Evolutionary conservation across 129 eudicot species (phyloP).

Genomic region (Saposhnikovia divaricata): DNA sequence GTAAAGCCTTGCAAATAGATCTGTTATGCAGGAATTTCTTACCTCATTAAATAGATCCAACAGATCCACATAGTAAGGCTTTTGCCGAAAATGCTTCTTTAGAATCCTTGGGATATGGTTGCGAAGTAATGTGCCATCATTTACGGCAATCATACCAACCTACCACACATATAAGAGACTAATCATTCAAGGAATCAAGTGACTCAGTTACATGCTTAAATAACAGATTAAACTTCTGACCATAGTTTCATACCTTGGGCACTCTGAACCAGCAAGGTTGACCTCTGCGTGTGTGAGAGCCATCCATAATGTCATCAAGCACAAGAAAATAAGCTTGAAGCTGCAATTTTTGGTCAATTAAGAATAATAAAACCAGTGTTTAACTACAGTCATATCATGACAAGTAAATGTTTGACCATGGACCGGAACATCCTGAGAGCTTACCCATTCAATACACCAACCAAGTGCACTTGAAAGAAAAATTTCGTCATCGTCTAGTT

Average conservation of each 20-base stretch:
- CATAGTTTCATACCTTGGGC: no score
- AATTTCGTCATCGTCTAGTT: conserved; percentile 56
- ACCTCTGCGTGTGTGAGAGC: conserved; percentile 85
- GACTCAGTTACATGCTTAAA: not conserved
- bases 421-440: not conserved
- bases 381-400: not conserved
- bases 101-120: conserved; percentile 82
- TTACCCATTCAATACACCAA: conserved; percentile 64
- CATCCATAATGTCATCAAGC: conserved; percentile 84
- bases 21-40: conserved; percentile 8
- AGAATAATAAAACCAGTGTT: conserved; percentile 8
- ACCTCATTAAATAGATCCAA: conserved; percentile 89
- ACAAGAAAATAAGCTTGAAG: conserved; percentile 95
- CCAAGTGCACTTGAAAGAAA: conserved; percentile 41
- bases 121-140: conserved; percentile 80
- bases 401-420: not conserved
- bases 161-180: conserved; percentile 14
- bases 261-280: conserved; percentile 98
- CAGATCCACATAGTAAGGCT: conserved; percentile 70
- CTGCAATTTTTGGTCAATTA: conserved; percentile 28
- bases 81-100: conserved; percentile 68
- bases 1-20: not conserved
- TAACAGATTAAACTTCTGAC: not conserved
- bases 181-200: conserved; percentile 2
- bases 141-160: conserved; percentile 96